phyloP scores from a whole-genome alignment of 2,329 filamentous ascomycete species.

The Botryotinia convoluta region DNA sequence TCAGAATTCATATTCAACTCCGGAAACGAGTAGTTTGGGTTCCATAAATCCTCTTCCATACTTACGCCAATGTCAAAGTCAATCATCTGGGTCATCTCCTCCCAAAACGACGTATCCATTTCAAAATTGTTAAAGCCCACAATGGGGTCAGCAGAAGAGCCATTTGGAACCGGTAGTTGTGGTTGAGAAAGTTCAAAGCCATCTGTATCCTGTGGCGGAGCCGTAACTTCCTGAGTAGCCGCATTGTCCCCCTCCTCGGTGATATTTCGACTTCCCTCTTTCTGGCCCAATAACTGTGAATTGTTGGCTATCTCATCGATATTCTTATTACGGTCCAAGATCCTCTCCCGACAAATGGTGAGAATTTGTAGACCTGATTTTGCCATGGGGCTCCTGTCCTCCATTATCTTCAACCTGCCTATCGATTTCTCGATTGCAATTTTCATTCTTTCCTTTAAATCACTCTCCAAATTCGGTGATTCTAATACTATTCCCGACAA shows the following conservation, averaged over 20 bases:
- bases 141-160: not conserved
- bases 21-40: not conserved
- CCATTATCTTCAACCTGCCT: not conserved
- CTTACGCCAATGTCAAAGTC: constrained; percentile 3
- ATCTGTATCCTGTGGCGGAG: not conserved
- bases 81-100: constrained; percentile 13
- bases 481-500: constrained; percentile 1
- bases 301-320: not conserved
- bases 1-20: not conserved
- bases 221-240: not conserved
- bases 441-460: constrained; percentile 4
- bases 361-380: constrained; percentile 9
- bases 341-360: constrained; percentile 7
- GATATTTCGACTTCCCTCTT: too few relatives aligned
- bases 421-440: constrained; percentile 4
- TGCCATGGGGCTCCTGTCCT: constrained; percentile 2
- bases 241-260: not conserved
- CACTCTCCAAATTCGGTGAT: not conserved
- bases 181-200: not conserved
- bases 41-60: constrained; percentile 9
- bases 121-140: not conserved
- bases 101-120: constrained; percentile 8
- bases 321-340: not conserved
- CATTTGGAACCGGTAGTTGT: not conserved
- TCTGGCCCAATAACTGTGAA: not conserved